These are phyloP conservation scores for Zygosaccharomyces gambellarensis DNA, from an alignment of 805 yeast species.

Conservation along the genomic window DNA sequence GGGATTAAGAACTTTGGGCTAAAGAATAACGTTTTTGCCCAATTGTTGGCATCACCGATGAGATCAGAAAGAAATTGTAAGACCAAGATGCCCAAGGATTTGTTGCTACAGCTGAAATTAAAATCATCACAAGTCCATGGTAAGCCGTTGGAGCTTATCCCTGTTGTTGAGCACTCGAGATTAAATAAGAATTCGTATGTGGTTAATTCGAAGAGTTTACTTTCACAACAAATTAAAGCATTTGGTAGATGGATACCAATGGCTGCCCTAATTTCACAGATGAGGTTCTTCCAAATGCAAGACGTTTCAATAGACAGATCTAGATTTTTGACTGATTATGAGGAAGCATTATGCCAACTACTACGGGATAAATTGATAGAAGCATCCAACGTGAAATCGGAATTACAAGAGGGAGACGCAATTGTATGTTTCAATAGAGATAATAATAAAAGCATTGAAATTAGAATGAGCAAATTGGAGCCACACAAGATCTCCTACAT, in stretches of 20 bases:
- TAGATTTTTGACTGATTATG: neutral
- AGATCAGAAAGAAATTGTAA: constrained; percentile 39
- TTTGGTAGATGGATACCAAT: constrained; percentile 16
- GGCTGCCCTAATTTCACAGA: constrained; percentile 8
- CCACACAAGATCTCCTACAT: neutral
- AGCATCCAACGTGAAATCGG: neutral
- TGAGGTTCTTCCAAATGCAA: constrained; percentile 7
- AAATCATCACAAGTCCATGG: constrained; percentile 12
- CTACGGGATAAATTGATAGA: neutral
- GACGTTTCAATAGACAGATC: constrained; percentile 10
- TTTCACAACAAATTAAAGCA: constrained; percentile 6
- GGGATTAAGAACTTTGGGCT: constrained; percentile 17
- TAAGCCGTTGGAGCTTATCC: constrained; percentile 13
- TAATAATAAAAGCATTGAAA: constrained; percentile 2
- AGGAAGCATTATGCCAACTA: neutral
- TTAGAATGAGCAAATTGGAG: neutral
- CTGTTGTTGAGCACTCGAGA: constrained; percentile 7
- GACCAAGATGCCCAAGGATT: constrained; percentile 37
- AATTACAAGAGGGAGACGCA: constrained; percentile 9
- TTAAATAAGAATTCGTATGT: constrained; percentile 24
- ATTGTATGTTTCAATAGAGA: constrained; percentile 6
- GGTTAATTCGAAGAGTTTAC: constrained; percentile 13
- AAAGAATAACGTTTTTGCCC: constrained; percentile 37
- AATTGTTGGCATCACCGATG: constrained; percentile 40
- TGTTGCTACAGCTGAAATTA: constrained; percentile 35